A percentile compares a stretch with the other conserved stretches of the same genome.
Evolutionary conservation across 495 filamentous ascomycete genomes (phyloP).

Genomic region (Parathielavia hyrcaniae): DNA sequence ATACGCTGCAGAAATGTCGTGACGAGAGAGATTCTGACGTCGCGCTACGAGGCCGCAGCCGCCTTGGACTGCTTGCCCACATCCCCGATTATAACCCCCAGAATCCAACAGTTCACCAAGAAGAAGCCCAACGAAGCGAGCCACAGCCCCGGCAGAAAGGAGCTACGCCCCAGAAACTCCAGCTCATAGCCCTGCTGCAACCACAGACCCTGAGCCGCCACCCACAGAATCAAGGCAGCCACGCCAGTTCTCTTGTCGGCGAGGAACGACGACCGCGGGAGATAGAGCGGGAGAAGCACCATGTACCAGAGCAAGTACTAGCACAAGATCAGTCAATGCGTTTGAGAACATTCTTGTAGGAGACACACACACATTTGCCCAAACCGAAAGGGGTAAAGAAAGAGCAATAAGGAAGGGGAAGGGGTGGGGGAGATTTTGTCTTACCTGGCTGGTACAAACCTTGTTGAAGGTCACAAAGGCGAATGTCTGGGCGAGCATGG

Average conservation of each 20-base stretch:
- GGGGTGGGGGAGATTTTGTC: slow-evolving; percentile 14
- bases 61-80: slow-evolving; percentile 25
- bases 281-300: slow-evolving; percentile 83
- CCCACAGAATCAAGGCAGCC: slow-evolving; percentile 60
- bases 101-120: slow-evolving; percentile 74
- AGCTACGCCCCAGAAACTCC: slow-evolving; percentile 82
- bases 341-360: too few species aligned
- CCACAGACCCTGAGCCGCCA: slow-evolving; percentile 69
- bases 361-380: neutral
- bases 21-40: neutral
- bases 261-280: slow-evolving; percentile 71
- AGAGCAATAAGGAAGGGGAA: neutral
- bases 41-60: neutral
- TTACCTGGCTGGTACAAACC: slow-evolving; percentile 93
- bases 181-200: slow-evolving; percentile 81
- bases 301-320: slow-evolving; percentile 99
- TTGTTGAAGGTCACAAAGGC: slow-evolving; percentile 97
- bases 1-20: too few species aligned
- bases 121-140: slow-evolving; percentile 71
- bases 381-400: neutral
- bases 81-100: slow-evolving; percentile 73
- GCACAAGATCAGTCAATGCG: neutral
- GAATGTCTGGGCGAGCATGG: slow-evolving; percentile 99
- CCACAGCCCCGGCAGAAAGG: slow-evolving; percentile 81
- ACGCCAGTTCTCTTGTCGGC: slow-evolving; percentile 53